Percentiles rank a stretch among this genome's conserved stretches.
Evolutionary conservation across 2,329 filamentous ascomycete genomes (phyloP).

Genomic region (Clathrospora elynae): DNA sequence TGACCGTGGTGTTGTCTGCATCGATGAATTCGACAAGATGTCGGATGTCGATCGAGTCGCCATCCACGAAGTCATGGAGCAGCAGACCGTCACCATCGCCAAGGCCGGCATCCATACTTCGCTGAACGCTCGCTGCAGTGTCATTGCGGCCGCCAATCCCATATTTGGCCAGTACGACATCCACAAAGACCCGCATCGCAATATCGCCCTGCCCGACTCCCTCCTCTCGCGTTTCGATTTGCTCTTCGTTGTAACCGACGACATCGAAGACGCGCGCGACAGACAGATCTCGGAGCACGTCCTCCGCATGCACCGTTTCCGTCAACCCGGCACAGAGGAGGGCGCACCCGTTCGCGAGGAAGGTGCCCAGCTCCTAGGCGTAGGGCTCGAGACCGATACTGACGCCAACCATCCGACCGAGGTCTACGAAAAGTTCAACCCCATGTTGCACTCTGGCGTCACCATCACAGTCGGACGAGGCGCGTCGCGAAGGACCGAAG

Average conservation of each 20-base stretch:
- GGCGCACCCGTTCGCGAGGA: conserved; percentile 93
- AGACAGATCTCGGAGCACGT: conserved; percentile 94
- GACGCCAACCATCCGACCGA: conserved; percentile 78
- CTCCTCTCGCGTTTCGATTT: conserved; percentile 98
- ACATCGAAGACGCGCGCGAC: conserved; percentile 93
- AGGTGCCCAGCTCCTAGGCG: conserved; percentile 79
- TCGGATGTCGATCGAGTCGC: conserved; percentile 96
- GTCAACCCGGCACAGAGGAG: conserved; percentile 89
- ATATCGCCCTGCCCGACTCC: conserved; percentile 95
- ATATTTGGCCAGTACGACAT: conserved; percentile 98
- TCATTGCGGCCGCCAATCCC: conserved; percentile 94
- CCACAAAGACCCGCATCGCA: conserved; percentile 98
- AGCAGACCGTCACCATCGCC: conserved; percentile 98
- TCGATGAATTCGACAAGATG: conserved; percentile 99
- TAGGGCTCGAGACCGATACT: conserved; percentile 79
- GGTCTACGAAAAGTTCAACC: conserved; percentile 94
- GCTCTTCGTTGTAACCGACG: conserved; percentile 95
- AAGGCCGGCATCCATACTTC: conserved; percentile 99
- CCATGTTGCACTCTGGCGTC: conserved; percentile 93
- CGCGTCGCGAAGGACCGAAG: conserved; percentile 76
- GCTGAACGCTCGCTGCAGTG: conserved; percentile 93
- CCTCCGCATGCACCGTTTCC: conserved; percentile 94
- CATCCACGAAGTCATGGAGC: conserved; percentile 99
- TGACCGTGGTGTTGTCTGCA: conserved; percentile 96
- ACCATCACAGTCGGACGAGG: conserved; percentile 76